These are phyloP conservation scores for Juglanconis sp. DNA, from an alignment of 2,329 filamentous ascomycete genomes.

Conservation along the genomic window DNA sequence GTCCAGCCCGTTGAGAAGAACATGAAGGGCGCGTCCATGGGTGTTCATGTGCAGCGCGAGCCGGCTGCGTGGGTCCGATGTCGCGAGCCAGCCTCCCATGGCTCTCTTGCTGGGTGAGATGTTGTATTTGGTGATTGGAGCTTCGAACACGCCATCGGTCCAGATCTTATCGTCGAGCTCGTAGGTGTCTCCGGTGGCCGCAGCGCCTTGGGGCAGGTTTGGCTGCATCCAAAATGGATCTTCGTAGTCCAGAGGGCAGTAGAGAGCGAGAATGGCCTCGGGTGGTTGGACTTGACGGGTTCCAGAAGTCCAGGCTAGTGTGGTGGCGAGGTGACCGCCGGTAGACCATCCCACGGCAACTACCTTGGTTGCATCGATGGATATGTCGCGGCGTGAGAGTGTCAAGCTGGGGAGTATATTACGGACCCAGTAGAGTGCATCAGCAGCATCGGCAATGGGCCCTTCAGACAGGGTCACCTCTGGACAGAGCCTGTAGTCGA, in stretches of 20 bases:
- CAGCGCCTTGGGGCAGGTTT: neutral
- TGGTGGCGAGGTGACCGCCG: constrained; percentile 44
- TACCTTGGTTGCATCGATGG: constrained; percentile 28
- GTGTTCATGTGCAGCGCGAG: constrained; percentile 31
- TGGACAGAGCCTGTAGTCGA: constrained; percentile 50
- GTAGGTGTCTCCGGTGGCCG: neutral
- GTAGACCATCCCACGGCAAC: constrained; percentile 47
- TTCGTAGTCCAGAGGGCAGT: constrained; percentile 25
- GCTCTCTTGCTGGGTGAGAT: neutral
- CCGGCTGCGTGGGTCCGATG: constrained; percentile 23
- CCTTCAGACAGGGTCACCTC: constrained; percentile 43
- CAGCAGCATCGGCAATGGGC: constrained; percentile 40
- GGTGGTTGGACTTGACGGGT: constrained; percentile 33
- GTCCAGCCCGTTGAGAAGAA: constrained; percentile 25
- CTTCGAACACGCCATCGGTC: neutral
- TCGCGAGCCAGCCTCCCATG: constrained; percentile 1
- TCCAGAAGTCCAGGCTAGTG: constrained; percentile 35
- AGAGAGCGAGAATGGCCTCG: constrained; percentile 42
- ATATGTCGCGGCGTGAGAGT: too few relatives aligned
- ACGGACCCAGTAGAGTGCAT: constrained; percentile 32
- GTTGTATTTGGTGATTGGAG: constrained; percentile 5
- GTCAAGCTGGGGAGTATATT: constrained; percentile 25
- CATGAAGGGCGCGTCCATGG: constrained; percentile 24
- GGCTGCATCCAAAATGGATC: constrained; percentile 17
- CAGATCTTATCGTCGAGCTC: neutral